These are phyloP conservation scores for Pyrus hybrid DNA, from an alignment of 331 rosid species.

Conservation along the genomic window DNA sequence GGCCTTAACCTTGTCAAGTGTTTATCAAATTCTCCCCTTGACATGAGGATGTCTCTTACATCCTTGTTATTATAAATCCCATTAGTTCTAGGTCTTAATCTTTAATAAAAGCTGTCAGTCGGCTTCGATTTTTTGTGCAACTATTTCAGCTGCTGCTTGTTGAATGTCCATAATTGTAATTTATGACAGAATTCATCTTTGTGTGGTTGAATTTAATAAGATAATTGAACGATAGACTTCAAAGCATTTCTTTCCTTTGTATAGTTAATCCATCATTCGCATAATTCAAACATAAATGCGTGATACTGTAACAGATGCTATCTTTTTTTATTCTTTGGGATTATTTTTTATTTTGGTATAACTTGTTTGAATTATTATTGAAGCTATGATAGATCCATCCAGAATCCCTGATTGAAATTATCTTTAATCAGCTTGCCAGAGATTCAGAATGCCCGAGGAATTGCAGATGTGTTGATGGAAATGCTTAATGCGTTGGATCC, in stretches of 20 bases:
- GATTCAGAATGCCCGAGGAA: conserved; percentile 69
- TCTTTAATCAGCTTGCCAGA: conserved; percentile 54
- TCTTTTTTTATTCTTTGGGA: not conserved
- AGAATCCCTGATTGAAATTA: not conserved
- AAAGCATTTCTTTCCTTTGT: not conserved
- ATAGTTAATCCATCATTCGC: not conserved
- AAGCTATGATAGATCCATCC: not conserved
- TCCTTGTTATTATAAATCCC: not conserved
- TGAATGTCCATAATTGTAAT: not conserved
- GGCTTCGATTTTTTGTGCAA: not conserved
- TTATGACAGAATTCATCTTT: not conserved
- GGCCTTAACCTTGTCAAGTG: not conserved
- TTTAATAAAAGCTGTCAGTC: not conserved
- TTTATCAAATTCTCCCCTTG: not conserved
- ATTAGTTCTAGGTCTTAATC: not conserved
- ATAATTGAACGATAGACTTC: not conserved
- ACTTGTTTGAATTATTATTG: not conserved
- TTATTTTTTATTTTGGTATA: not conserved
- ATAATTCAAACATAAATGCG: not conserved
- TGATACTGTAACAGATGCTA: not conserved
- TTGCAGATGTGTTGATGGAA: conserved; percentile 74
- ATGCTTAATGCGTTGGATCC: conserved; percentile 83
- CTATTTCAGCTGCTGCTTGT: not conserved
- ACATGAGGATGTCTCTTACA: not conserved
- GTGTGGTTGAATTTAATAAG: not conserved